Evolutionary conservation across 23 red algal species (phyloP).

Genomic region (Pyropia yezoensis): DNA sequence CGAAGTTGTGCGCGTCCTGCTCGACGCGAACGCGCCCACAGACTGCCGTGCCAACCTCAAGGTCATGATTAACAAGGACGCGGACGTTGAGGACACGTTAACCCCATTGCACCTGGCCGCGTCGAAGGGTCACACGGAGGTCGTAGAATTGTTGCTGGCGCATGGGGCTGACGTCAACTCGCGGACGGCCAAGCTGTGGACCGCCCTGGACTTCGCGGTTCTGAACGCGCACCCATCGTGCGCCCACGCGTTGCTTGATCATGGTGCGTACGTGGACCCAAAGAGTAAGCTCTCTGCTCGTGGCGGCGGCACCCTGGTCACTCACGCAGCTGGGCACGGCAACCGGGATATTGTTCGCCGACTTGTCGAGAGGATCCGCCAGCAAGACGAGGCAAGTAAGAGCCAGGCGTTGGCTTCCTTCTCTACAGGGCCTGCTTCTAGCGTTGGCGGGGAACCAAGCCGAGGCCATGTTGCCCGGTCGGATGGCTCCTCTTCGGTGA

Average conservation of each 20-base stretch:
- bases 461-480: too few species aligned
- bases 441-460: too few species aligned
- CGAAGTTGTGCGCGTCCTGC: conserved; percentile 49
- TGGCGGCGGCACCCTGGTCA: too few species aligned
- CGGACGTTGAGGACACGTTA: conserved; percentile 58
- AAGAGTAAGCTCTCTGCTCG: too few species aligned
- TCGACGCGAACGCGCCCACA: conserved; percentile 45
- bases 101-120: conserved; percentile 81
- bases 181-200: conserved; percentile 70
- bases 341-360: too few species aligned
- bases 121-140: conserved; percentile 53
- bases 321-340: too few species aligned
- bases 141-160: conserved; percentile 56
- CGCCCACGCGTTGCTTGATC: conserved; percentile 4
- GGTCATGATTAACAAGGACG: conserved; percentile 54
- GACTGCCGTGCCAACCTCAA: conserved; percentile 50
- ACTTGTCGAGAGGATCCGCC: too few species aligned
- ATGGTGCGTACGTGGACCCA: conserved; percentile 32
- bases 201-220: conserved; percentile 84
- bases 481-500: too few species aligned
- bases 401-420: too few species aligned
- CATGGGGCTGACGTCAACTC: conserved; percentile 73
- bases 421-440: too few species aligned
- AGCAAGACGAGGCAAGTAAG: too few species aligned
- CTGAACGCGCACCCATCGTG: conserved; percentile 34